Percentiles rank a stretch among this genome's conserved stretches.
Conservation (phyloP, 805 yeast species). For the Pichia thaimueangensis region DNA sequence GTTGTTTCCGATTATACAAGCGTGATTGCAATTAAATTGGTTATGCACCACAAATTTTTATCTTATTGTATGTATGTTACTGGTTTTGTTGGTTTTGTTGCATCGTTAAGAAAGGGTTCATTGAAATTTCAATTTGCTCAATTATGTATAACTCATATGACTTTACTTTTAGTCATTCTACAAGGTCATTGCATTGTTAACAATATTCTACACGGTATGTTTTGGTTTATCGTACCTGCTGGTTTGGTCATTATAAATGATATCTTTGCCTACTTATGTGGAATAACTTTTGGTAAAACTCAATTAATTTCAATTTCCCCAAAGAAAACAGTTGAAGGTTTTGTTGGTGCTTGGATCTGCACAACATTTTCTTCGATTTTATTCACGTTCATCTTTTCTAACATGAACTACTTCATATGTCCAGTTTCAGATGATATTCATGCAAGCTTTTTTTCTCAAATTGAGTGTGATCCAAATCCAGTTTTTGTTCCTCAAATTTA, state of each 20-base stretch:
- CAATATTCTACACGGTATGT: slow-evolving; percentile 82
- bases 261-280: slow-evolving; percentile 94
- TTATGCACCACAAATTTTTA: slow-evolving; percentile 72
- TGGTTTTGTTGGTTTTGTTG: slow-evolving; percentile 87
- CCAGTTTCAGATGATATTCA: slow-evolving; percentile 48
- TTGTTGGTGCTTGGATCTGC: slow-evolving; percentile 95
- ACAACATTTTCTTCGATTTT: slow-evolving; percentile 70
- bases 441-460: slow-evolving; percentile 47
- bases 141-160: slow-evolving; percentile 91
- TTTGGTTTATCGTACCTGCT: slow-evolving; percentile 92
- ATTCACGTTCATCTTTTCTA: slow-evolving; percentile 57
- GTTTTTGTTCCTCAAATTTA: slow-evolving; percentile 79
- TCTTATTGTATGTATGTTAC: slow-evolving; percentile 77
- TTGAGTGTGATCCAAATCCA: slow-evolving; percentile 79
- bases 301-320: slow-evolving; percentile 92
- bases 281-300: slow-evolving; percentile 91
- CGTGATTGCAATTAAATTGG: slow-evolving; percentile 22
- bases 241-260: slow-evolving; percentile 90
- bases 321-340: slow-evolving; percentile 96
- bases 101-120: slow-evolving; percentile 81
- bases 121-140: slow-evolving; percentile 91
- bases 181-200: slow-evolving; percentile 91
- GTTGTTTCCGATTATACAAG: slow-evolving; percentile 26
- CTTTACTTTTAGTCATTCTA: slow-evolving; percentile 78
- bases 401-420: slow-evolving; percentile 74